These are phyloP conservation scores for Rhizomucor pusillus DNA, from an alignment of 371 early-diverging fungal genomes.

Conservation along the genomic window DNA sequence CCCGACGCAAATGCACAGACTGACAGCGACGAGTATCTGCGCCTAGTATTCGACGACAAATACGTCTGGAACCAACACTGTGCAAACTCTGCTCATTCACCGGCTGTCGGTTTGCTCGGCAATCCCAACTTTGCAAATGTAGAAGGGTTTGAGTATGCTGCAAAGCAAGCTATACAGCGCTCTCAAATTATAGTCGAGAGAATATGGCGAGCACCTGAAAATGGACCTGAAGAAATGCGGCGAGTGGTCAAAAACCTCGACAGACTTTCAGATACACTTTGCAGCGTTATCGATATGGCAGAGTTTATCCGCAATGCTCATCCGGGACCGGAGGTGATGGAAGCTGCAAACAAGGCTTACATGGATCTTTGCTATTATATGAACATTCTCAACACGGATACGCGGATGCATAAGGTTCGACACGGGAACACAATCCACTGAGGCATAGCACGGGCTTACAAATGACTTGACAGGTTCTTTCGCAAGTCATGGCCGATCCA, in stretches of 20 bases:
- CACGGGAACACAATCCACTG: no score
- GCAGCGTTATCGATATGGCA: constrained; percentile 87
- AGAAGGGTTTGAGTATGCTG: constrained; percentile 38
- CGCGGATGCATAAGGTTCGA: constrained; percentile 71
- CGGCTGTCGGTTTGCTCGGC: constrained; percentile 32
- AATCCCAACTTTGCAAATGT: constrained; percentile 31
- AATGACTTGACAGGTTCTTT: constrained; percentile 49
- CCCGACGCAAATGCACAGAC: neutral
- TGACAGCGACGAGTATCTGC: constrained; percentile 26
- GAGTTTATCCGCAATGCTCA: constrained; percentile 93
- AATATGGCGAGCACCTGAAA: constrained; percentile 56
- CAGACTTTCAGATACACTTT: constrained; percentile 85
- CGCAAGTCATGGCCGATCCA: constrained; percentile 59
- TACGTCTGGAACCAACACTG: constrained; percentile 24
- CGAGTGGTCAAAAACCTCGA: constrained; percentile 84
- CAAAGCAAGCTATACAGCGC: constrained; percentile 43
- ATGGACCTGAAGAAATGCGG: constrained; percentile 58
- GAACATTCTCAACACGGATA: constrained; percentile 92
- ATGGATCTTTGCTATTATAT: constrained; percentile 77
- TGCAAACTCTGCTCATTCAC: neutral
- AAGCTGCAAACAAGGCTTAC: constrained; percentile 81
- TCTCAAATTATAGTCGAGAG: constrained; percentile 58
- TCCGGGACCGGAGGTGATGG: constrained; percentile 68
- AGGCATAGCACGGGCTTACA: no score
- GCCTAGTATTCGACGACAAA: constrained; percentile 38